A percentile compares a stretch with the other conserved stretches of the same genome.
These are phyloP conservation scores for Pythium rhizo-oryzae DNA, from an alignment of 352 stramenopile species.

Conservation along the genomic window DNA sequence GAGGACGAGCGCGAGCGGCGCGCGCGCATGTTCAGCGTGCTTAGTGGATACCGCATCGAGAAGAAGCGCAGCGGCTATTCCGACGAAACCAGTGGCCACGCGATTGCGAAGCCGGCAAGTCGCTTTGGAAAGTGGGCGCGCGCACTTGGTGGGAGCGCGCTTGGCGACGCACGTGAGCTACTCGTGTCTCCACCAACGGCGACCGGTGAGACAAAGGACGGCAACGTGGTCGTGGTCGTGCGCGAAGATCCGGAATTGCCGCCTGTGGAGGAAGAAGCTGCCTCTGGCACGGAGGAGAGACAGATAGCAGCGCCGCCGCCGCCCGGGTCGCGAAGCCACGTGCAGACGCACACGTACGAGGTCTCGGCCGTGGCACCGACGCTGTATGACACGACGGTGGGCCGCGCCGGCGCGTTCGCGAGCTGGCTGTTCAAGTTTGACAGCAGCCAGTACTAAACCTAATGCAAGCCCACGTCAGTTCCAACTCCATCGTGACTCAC, in stretches of 20 bases:
- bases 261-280: neutral
- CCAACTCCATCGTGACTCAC: no score
- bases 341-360: slow-evolving; percentile 10
- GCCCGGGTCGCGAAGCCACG: neutral
- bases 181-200: neutral
- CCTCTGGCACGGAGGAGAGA: neutral
- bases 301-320: no score
- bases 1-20: slow-evolving; percentile 58
- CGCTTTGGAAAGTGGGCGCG: slow-evolving; percentile 7
- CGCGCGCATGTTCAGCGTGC: slow-evolving; percentile 54
- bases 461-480: no score
- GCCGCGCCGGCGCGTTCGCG: neutral
- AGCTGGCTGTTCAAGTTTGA: slow-evolving; percentile 30
- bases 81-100: neutral
- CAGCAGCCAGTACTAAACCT: slow-evolving; percentile 22
- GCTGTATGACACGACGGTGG: slow-evolving; percentile 6
- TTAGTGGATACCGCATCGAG: slow-evolving; percentile 51
- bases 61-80: slow-evolving; percentile 1
- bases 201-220: neutral
- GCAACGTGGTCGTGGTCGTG: slow-evolving; percentile 16
- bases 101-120: slow-evolving; percentile 6
- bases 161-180: slow-evolving; percentile 4
- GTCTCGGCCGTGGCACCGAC: slow-evolving; percentile 14
- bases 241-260: neutral
- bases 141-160: neutral